Percentiles rank a stretch among this genome's conserved stretches.
Evolutionary conservation across 495 filamentous ascomycete genomes (phyloP).

Genomic region (Staphylotrichum longicolle): DNA sequence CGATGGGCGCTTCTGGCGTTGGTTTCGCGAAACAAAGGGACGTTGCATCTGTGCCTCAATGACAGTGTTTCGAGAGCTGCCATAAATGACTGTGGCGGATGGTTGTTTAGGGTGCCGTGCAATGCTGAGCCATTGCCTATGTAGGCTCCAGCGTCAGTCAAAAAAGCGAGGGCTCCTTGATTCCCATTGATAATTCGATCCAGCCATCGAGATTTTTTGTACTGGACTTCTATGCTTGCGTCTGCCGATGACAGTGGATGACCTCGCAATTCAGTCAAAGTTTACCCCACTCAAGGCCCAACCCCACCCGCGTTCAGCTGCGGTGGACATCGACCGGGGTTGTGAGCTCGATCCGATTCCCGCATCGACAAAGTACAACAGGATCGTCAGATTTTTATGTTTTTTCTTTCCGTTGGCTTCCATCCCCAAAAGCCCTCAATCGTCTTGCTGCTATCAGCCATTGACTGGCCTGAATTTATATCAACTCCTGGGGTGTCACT

Average conservation of each 20-base stretch:
- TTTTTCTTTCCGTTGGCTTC: too few relatives aligned
- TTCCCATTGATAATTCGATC: not conserved
- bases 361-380: not conserved
- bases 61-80: conserved; percentile 7
- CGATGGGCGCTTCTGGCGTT: not conserved
- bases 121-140: not conserved
- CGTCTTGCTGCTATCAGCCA: too few relatives aligned
- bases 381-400: too few relatives aligned
- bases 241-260: conserved; percentile 8
- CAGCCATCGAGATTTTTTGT: not conserved
- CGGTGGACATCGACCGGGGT: not conserved
- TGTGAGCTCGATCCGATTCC: not conserved
- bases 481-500: too few relatives aligned
- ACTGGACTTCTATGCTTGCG: too few relatives aligned
- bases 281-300: not conserved
- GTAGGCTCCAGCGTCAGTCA: not conserved
- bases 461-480: too few relatives aligned
- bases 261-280: not conserved
- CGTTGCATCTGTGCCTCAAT: conserved; percentile 12
- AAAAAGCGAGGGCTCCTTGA: not conserved
- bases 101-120: not conserved
- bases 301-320: conserved; percentile 16
- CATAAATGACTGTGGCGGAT: conserved; percentile 8
- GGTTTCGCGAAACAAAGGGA: conserved; percentile 7
- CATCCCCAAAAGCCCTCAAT: too few relatives aligned